Conservation (phyloP, 164 flowering plant species). For the Liquidambar formosana region DNA sequence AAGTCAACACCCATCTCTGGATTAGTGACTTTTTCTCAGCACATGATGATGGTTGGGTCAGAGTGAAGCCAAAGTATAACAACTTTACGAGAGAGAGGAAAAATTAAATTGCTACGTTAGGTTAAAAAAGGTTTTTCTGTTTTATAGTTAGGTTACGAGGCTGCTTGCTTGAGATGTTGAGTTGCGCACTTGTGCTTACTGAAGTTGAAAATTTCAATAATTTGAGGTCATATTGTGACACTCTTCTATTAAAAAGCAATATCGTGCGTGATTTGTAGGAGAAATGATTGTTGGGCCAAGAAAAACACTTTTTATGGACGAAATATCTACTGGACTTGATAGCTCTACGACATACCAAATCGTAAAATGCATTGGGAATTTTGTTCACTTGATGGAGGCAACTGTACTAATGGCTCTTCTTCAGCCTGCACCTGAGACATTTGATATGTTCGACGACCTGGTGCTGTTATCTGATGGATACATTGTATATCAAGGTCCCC, state of each 20-base stretch:
- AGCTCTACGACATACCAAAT: conserved; percentile 95
- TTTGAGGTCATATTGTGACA: background rate
- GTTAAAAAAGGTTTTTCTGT: too few species aligned
- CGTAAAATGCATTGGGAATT: conserved; percentile 73
- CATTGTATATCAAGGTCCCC: conserved; percentile 83
- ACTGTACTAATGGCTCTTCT: conserved; percentile 88
- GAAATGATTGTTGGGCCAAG: conserved; percentile 97
- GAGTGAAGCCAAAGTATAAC: too few species aligned
- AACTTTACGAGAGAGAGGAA: too few species aligned
- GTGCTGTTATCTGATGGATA: conserved; percentile 79
- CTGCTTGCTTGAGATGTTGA: too few species aligned
- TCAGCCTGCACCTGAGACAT: conserved; percentile 97
- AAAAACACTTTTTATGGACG: conserved; percentile 95
- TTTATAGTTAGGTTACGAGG: too few species aligned
- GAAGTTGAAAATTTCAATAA: background rate
- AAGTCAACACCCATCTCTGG: too few species aligned
- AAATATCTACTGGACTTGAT: conserved; percentile 96
- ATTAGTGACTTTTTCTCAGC: too few species aligned
- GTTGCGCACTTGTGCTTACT: background rate
- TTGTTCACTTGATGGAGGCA: conserved; percentile 85
- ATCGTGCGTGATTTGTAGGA: conserved; percentile 36
- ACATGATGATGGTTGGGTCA: too few species aligned
- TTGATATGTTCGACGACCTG: conserved; percentile 86
- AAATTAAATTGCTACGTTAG: too few species aligned
- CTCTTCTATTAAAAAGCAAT: background rate